Evolutionary conservation across 2,329 filamentous ascomycete species (phyloP), one percentile per base, ranked within the genome.

Genomic region (Colletotrichum sp.): DNA sequence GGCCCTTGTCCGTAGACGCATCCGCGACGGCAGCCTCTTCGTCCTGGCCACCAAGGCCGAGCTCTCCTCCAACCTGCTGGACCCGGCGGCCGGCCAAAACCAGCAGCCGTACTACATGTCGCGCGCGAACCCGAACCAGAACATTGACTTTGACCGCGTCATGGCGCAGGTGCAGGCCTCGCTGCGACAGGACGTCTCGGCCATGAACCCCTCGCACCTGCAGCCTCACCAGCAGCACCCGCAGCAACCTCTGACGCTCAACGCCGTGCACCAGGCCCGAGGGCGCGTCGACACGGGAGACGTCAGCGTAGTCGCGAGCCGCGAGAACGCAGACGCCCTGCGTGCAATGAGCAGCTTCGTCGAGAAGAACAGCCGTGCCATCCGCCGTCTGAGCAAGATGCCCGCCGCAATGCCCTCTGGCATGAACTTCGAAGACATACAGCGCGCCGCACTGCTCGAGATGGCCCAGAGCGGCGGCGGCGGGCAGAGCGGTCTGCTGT

Each of bases 21-120:
- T 91, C 24, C 82, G 84, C 5, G 88, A 91, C 66, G 89, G 89
- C 1, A 89, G 86, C 1, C 87, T 91, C 77, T 91, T 91, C 78
- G 82, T 90, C 1, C 83, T 90, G 24, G 83, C 88, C 0, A 84
- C 85, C 62, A 83, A 82, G 6, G 81, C 84, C 7, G 79, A 82
- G 44, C 79, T 86, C n/a, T 80, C 79, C 8, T 78, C 80, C 2
- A 76, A 80, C 6, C 79, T 80, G 16, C 76, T 79, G 6, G 79
- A 81, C 57, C 81, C 82, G 57, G 78, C 76, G 60, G 18, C 26
- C 30, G 15, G 18, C n/a, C 81, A 80, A 39, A 52, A 21, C n/a
- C 80, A 76, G 76, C 82, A 82, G 76, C 79, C 76, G 8, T 79
- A 79, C 36, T 81, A 81, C 73, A 77, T 77, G 72, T 77, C 76